Percentiles rank a stretch among this genome's conserved stretches.
Conservation (phyloP, 257 asterid species). For the Paraleonurus japonicus region DNA sequence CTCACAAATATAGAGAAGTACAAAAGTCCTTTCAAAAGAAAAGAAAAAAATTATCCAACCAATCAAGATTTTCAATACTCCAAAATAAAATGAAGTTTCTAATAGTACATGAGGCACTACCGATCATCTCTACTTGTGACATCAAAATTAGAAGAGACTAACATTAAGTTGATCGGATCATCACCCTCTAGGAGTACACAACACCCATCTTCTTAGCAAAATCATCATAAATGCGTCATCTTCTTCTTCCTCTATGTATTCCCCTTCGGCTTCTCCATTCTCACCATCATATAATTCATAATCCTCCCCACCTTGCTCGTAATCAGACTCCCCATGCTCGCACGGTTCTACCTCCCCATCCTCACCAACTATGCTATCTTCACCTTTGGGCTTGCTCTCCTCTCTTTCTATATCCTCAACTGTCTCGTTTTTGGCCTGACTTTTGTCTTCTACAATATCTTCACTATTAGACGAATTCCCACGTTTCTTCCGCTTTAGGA, state of each 20-base stretch:
- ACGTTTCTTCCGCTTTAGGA: slow-evolving; percentile 75
- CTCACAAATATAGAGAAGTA: slow-evolving; percentile 29
- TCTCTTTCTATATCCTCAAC: slow-evolving; percentile 30
- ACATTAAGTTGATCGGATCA: slow-evolving; percentile 24
- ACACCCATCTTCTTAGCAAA: slow-evolving; percentile 96
- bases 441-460: slow-evolving; percentile 28
- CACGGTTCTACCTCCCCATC: slow-evolving; percentile 50
- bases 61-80: slow-evolving; percentile 31
- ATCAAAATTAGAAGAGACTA: slow-evolving; percentile 55
- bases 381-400: slow-evolving; percentile 38
- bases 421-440: slow-evolving; percentile 20
- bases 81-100: slow-evolving; percentile 25
- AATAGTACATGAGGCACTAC: slow-evolving; percentile 34
- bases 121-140: slow-evolving; percentile 43
- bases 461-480: slow-evolving; percentile 28
- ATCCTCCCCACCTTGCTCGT: slow-evolving; percentile 69
- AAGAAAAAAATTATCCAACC: slow-evolving; percentile 21
- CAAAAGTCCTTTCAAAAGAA: neutral
- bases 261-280: slow-evolving; percentile 52
- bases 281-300: slow-evolving; percentile 59
- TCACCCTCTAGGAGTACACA: slow-evolving; percentile 44
- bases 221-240: slow-evolving; percentile 62
- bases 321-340: slow-evolving; percentile 53
- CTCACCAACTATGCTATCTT: slow-evolving; percentile 42
- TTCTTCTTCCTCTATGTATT: slow-evolving; percentile 63